phyloP scores from a whole-genome alignment of 192 early-diverging fungal species.

The Podila epigama region DNA sequence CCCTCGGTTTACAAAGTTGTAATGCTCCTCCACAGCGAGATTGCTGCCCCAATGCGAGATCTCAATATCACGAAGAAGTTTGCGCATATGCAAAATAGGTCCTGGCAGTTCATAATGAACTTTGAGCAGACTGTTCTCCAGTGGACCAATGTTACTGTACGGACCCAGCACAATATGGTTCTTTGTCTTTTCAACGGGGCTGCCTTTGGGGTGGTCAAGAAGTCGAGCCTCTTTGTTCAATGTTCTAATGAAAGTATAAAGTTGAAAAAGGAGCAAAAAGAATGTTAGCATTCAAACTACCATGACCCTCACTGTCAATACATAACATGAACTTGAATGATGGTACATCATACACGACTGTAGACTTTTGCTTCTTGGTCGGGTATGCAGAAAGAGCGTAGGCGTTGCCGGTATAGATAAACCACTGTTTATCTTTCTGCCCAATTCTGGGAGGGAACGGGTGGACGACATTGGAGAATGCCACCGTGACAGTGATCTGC shows the following conservation, averaged over 20 bases:
- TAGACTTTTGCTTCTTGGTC: conserved; percentile 79
- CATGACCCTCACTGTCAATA: no score
- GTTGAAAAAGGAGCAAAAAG: not conserved
- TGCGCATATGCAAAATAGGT: conserved; percentile 64
- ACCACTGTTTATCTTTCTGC: conserved; percentile 73
- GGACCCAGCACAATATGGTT: conserved; percentile 79
- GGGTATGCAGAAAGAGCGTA: conserved; percentile 73
- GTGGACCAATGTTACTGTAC: conserved; percentile 54
- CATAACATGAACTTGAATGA: not conserved
- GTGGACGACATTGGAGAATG: conserved; percentile 49
- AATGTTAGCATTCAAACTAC: no score
- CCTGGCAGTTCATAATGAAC: conserved; percentile 74
- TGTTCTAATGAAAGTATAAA: not conserved
- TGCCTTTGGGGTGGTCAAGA: conserved; percentile 44
- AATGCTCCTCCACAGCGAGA: conserved; percentile 86
- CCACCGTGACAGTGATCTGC: conserved; percentile 62
- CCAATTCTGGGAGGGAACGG: conserved; percentile 59
- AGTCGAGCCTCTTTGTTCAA: conserved; percentile 33
- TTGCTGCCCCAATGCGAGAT: conserved; percentile 87
- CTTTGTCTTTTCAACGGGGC: conserved; percentile 46
- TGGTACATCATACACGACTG: conserved; percentile 67
- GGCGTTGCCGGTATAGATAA: conserved; percentile 66
- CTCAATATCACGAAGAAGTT: conserved; percentile 73
- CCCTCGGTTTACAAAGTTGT: conserved; percentile 75
- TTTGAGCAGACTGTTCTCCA: conserved; percentile 46